Base-by-base conservation (phyloP, 2,329 filamentous ascomycete species). In the Fusarium globosum region DNA sequence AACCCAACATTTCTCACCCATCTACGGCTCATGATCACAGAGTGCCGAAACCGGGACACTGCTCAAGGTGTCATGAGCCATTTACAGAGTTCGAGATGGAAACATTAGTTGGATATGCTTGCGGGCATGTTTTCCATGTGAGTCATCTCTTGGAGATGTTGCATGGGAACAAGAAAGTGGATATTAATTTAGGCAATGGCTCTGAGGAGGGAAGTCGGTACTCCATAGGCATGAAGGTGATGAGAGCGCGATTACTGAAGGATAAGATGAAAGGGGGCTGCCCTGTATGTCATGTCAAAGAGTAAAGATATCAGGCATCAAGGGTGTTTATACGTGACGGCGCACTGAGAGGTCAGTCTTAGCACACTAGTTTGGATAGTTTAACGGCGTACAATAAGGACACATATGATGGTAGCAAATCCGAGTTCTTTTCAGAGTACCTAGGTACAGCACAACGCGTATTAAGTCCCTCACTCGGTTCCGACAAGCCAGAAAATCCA, bases 191-290 rank as follows among this genome's bases (percentile, higher is more conserved):
- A 35, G 84, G 83, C 4, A 84, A 81, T 21, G 81, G 82, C 6
- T 81, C 83, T 45, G 83, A 86, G 16, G 80, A 84, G 21, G 82
- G 81, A 62, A 81, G 82, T 33, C 87, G 88, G 13, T 87, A 92
- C 64, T 94, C 92, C 60, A 91, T 98, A 12, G 93, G 94, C 0
- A 90, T 92, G 36, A 98, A 98, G 82, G 94, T 97, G 35, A 96
- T 93, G 72, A 94, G 94, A 79, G 95, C 95, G 43, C 89, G 94
- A 72, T 81, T 97, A 61, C 83, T 97, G 68, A 88, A 91, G 74
- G 93, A 95, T 77, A 90, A 90, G 69, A 87, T 96, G 41, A 84
- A 86, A 51, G 88, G 86, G 14, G 92, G 91, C 0, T 94, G 92
- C 82, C 89, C 90, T 1, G 84, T 91, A 23, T 92, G 90, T 77